Evolutionary conservation across 2,329 filamentous ascomycete species (phyloP), one percentile per base, ranked within the genome.

Genomic region (Diaporthe sp.): DNA sequence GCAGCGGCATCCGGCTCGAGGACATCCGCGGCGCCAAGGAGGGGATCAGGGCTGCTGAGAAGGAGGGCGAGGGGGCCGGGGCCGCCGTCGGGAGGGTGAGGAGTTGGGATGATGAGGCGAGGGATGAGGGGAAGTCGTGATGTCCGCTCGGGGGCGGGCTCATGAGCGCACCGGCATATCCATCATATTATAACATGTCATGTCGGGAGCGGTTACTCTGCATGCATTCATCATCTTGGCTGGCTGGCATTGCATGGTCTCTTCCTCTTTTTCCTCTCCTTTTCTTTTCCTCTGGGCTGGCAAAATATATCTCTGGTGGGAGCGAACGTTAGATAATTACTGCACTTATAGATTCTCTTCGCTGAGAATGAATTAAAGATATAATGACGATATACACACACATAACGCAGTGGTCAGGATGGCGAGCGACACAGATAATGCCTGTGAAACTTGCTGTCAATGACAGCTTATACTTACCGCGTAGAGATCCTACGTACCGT

Each of bases 1-100:
- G 94, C 68, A 96, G 94, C 81, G 95, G 95, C 1, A 97, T 98
- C 73, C 83, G 89, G 15, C 79, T 83, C 0, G 89, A 90, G 78
- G 90, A 92, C 76, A 90, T 92, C n/a, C 79, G 80, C 17, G 82
- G 80, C 0, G 88, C 89, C 9, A 84, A 79, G 77, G 84, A 83
- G 31, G 84, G 82, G 75, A 73, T 86, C 75, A 79, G 72, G 67
- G 74, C 44, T 53, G 76, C 68, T 53, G 60, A 62, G 51, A 73
- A 58, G 17, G 76, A 49, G 42, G 57, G 71, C 31, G 37, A 49
- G 49, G 71, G 37, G 3, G 61, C 39, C n/a, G 34, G 25, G 34
- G 42, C 5, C 8, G n/a, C 37, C 15, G 76, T 39, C 53, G 72
- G 15, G 53, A 74, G 53, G 78, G 76, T 13, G 79, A 78, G 55